Base-by-base conservation (phyloP, 306 rosid genomes). In the Calophaca sinica region DNA sequence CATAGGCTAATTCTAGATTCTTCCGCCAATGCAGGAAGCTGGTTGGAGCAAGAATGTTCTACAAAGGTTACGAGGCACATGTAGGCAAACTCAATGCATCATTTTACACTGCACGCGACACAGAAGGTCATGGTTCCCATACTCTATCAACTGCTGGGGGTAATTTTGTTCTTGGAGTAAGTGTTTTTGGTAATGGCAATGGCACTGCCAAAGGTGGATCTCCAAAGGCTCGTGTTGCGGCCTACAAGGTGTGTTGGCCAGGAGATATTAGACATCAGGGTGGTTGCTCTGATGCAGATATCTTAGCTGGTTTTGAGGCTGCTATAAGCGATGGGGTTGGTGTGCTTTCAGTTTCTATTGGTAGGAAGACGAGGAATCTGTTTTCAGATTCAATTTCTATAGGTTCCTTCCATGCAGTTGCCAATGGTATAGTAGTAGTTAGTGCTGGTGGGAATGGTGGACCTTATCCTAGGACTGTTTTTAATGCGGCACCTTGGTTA, bases 181-280 rank as follows among this genome's bases (percentile, higher is more conserved):
- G n/a, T 70, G 84, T 84, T 31, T 82, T 83, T 3, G 89, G 91
- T 12, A 49, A 75, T 48, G 96, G 88, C 9, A 83, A 87, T 71
- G 97, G 97, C 52, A 74, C 79, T 74, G 63, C 79, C 7, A 74
- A 74, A 58, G 79, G 79, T 49, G 79, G 79, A 11, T 85, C 97
- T 10, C 93, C 96, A 0, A 82, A 54, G 51, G 89, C 90, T 44
- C 88, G 72, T 2, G 89, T 88, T 68, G 96, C 87, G 7, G 85
- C 93, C 5, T 89, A 91, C 83, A 91, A 91, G 72, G 91, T 86
- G 7, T 91, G 96, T 15, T 91, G 96, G 93, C 80, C 74, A 1
- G 67, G 55, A 1, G 4, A 3, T 11, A 2, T 35, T 1, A 15
- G 5, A 38, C 42, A 5, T 38, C 42, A 0, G 7, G 7, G 57